phyloP scores from a whole-genome alignment of 768 basidiomycete genomes.

The Auriculariales sp. region DNA sequence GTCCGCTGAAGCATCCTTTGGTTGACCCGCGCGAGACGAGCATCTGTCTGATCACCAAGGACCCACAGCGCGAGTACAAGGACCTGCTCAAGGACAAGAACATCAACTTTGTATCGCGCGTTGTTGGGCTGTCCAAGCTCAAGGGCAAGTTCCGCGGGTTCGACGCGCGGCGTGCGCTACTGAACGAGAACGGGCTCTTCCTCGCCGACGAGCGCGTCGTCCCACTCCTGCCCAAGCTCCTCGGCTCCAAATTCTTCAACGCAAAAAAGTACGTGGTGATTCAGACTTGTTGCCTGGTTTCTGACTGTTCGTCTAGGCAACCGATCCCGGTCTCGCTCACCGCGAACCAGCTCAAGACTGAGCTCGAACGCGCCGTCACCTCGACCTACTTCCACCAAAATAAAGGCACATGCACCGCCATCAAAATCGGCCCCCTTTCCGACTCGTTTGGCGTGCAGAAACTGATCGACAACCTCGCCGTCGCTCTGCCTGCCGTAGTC shows the following conservation, averaged over 20 bases:
- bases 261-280: conserved; percentile 72
- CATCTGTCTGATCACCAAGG: conserved; percentile 87
- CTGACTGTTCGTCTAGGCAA: conserved; percentile 37
- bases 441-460: conserved; percentile 47
- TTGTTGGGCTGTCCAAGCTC: conserved; percentile 82
- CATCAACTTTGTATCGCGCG: conserved; percentile 82
- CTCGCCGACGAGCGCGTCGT: conserved; percentile 85
- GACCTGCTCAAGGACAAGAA: conserved; percentile 65
- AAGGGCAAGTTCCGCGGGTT: conserved; percentile 86
- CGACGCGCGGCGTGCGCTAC: conserved; percentile 66
- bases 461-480: conserved; percentile 62
- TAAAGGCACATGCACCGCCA: conserved; percentile 77
- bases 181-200: conserved; percentile 86
- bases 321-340: conserved; percentile 88
- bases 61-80: conserved; percentile 93
- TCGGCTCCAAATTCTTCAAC: conserved; percentile 84
- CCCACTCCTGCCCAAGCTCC: conserved; percentile 69
- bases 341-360: conserved; percentile 79
- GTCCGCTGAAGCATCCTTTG: conserved; percentile 66
- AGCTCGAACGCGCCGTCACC: conserved; percentile 82
- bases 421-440: conserved; percentile 66
- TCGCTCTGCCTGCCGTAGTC: conserved; percentile 62
- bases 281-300: conserved; percentile 4
- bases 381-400: conserved; percentile 96
- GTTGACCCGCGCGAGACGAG: conserved; percentile 70